phyloP scores from a whole-genome alignment of 2,329 filamentous ascomycete genomes.

The Immersiporthe knoxdaviesiana region DNA sequence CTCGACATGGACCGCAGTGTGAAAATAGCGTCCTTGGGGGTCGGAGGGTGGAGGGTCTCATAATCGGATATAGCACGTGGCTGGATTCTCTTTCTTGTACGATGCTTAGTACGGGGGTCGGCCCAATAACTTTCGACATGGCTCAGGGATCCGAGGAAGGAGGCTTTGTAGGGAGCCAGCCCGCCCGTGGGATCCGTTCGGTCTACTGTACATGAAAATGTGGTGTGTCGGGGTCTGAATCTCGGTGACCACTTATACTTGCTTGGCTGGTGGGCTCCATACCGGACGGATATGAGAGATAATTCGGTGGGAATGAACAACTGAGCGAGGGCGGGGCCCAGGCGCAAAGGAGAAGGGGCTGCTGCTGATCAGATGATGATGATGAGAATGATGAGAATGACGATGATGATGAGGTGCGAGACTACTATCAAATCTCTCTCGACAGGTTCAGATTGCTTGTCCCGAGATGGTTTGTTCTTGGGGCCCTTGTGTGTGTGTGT shows the following conservation, averaged over 20 bases:
- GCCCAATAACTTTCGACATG: constrained; percentile 29
- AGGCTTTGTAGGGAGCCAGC: constrained; percentile 18
- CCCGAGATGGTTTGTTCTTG: constrained; percentile 26
- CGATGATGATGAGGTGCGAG: constrained; percentile 21
- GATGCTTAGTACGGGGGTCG: constrained; percentile 23
- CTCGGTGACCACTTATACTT: constrained; percentile 19
- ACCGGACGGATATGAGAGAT: constrained; percentile 16
- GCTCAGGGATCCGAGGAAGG: constrained; percentile 30
- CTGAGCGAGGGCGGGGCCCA: constrained; percentile 16
- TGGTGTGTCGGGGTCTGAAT: constrained; percentile 16
- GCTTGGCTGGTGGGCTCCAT: constrained; percentile 22
- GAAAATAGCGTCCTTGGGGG: constrained; percentile 1
- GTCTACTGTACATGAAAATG: background rate
- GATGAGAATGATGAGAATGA: constrained; percentile 18
- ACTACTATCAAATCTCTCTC: constrained; percentile 26
- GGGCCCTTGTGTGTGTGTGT: constrained; percentile 30
- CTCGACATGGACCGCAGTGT: constrained; percentile 14
- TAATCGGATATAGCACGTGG: constrained; percentile 27
- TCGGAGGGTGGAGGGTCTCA: background rate
- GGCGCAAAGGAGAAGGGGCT: constrained; percentile 3
- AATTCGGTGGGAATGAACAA: constrained; percentile 21
- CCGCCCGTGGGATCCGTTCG: no score
- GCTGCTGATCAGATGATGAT: constrained; percentile 28
- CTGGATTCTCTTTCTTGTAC: constrained; percentile 22
- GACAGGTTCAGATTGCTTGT: constrained; percentile 22